Evolutionary conservation across 2,329 filamentous ascomycete genomes (phyloP), one percentile per base, ranked within the genome.

Genomic region (Chaetomium olivaceum): DNA sequence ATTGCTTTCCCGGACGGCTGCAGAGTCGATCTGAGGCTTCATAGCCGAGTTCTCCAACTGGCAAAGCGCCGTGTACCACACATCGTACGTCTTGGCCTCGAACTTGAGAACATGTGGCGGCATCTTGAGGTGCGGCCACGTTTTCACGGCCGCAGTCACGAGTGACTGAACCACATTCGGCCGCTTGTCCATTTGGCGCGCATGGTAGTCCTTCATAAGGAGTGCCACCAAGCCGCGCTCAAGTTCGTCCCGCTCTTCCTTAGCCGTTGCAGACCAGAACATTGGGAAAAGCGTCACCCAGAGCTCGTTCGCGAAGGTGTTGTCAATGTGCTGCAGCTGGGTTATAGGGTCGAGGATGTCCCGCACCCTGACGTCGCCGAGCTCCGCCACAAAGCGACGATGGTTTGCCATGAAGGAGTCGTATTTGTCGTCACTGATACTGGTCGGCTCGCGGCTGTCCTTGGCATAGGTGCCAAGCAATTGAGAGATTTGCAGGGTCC

Each of bases 51-150:
- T 92, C 77, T 99, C 95, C 68, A 99, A 87, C 73, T 95, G 93
- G 16, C 90, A 89, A 25, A 96, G 85, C 16, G 92, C 92, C n/a
- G 92, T 93, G 75, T 99, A 99, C 96, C 95, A 99, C 0, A 90
- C 91, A 77, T 97, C 93, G 75, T 96, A 99, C 0, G 92, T 97
- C 76, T 91, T 92, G 23, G 93, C 94, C 63, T 96, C 86, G 72
- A 93, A 98, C 75, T 99, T 99, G 80, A 99, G 88, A 46, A 98
- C 92, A 74, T 99, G 95, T 0, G 95, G 92, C 7, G 95, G 95
- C 58, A 99, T 88, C 78, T 95, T 96, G 79, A 95, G 96, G 25
- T 91, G 86, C 0, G 95, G 94, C 79, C 86, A 91, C 1, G 93
- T 89, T 73, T 90, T 91, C 16, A 93, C 91, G 43, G 92, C 90